phyloP scores from a whole-genome alignment of 139 green algal species.

The Chlamydomonas urium region DNA sequence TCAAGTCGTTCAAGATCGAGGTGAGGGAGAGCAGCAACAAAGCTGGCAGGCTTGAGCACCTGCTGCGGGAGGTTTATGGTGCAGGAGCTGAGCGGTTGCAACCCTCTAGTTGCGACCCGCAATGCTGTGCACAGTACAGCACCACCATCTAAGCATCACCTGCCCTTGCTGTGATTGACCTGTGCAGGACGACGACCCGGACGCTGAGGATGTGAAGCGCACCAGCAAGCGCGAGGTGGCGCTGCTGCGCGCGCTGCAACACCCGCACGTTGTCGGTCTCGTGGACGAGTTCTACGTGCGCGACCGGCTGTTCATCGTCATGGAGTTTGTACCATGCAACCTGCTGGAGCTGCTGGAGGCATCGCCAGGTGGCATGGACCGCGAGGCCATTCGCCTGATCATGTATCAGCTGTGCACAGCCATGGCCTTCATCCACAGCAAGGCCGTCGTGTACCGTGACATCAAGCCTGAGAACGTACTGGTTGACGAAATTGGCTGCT shows the following conservation, averaged over 20 bases:
- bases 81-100: no score
- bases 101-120: no score
- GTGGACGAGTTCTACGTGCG: constrained; percentile 53
- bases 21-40: constrained; percentile 23
- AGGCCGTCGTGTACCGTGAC: constrained; percentile 57
- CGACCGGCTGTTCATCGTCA: constrained; percentile 58
- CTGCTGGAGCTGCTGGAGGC: constrained; percentile 61
- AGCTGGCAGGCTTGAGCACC: not conserved
- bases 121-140: not conserved
- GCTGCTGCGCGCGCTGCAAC: constrained; percentile 31
- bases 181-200: constrained; percentile 42
- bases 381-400: constrained; percentile 39
- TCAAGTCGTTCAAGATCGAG: constrained; percentile 86
- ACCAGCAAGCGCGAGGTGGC: constrained; percentile 47
- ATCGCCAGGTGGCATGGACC: constrained; percentile 41
- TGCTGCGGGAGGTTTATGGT: no score
- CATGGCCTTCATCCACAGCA: constrained; percentile 54
- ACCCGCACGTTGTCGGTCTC: constrained; percentile 50
- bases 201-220: constrained; percentile 57
- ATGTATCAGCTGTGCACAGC: constrained; percentile 61
- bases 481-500: constrained; percentile 40
- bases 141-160: no score
- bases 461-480: constrained; percentile 69
- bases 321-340: constrained; percentile 64
- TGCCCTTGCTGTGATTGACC: not conserved